phyloP scores from a whole-genome alignment of 768 basidiomycete genomes.

The Mycena filopes region DNA sequence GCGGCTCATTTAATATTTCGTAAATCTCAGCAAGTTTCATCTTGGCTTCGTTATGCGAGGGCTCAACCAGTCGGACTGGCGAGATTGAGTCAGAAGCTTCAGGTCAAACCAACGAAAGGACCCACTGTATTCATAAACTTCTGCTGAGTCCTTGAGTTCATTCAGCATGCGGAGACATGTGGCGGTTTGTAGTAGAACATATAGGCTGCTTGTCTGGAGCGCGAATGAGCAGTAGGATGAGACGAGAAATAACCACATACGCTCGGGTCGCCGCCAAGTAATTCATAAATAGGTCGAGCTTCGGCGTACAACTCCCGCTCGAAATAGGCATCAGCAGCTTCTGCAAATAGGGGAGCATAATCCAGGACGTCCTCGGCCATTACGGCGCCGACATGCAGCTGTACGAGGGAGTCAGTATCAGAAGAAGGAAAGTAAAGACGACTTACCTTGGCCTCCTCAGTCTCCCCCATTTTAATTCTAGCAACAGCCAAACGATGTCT shows the following conservation, averaged over 20 bases:
- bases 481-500: conserved; percentile 87
- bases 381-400: conserved; percentile 58
- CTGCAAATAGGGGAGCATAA: conserved; percentile 81
- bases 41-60: conserved; percentile 82
- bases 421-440: conserved; percentile 22
- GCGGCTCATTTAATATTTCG: conserved; percentile 83
- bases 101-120: background rate
- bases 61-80: conserved; percentile 56
- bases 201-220: conserved; percentile 75
- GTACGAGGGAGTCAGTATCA: background rate
- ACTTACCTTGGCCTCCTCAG: conserved; percentile 82
- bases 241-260: conserved; percentile 52
- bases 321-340: conserved; percentile 88
- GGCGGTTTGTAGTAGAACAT: conserved; percentile 81
- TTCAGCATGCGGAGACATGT: conserved; percentile 84
- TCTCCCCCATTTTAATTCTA: conserved; percentile 82
- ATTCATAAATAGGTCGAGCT: conserved; percentile 84
- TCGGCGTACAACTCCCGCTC: conserved; percentile 81
- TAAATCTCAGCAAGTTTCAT: conserved; percentile 92
- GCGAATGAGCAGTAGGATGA: background rate
- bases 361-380: conserved; percentile 77
- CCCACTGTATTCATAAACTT: conserved; percentile 85
- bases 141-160: conserved; percentile 78
- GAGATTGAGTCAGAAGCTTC: too few species aligned
- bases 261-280: conserved; percentile 77